Evolutionary conservation across 2,329 filamentous ascomycete species (phyloP).

Genomic region (Penicillium janthinellum): DNA sequence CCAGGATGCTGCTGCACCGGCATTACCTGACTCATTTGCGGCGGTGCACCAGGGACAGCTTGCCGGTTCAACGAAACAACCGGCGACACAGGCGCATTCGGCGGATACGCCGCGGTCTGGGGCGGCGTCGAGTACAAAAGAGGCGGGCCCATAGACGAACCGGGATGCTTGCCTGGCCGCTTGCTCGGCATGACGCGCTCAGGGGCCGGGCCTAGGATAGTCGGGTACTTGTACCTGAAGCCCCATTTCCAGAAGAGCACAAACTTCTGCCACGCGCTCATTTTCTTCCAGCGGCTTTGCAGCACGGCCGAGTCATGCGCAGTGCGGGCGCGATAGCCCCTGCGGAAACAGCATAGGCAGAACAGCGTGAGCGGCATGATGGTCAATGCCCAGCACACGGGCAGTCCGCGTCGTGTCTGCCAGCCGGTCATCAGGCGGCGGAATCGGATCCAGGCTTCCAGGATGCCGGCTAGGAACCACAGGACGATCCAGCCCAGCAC

Average conservation of each 20-base stretch:
- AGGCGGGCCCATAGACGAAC: constrained; percentile 9
- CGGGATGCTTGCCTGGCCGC: constrained; percentile 21
- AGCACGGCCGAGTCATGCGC: constrained; percentile 30
- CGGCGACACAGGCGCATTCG: background rate
- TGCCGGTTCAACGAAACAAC: constrained; percentile 2
- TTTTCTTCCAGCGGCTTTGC: constrained; percentile 29
- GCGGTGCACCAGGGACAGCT: background rate
- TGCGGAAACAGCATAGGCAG: constrained; percentile 29
- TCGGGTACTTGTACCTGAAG: constrained; percentile 34
- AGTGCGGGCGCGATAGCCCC: constrained; percentile 33
- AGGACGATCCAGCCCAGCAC: constrained; percentile 32
- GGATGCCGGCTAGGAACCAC: constrained; percentile 30
- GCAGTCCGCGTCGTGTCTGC: constrained; percentile 37
- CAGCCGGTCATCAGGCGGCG: constrained; percentile 38
- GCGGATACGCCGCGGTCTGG: background rate
- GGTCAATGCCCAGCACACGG: constrained; percentile 32
- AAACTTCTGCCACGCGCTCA: constrained; percentile 29
- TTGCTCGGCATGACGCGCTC: constrained; percentile 24
- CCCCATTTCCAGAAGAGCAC: constrained; percentile 34
- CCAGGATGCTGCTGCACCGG: background rate
- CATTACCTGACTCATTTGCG: constrained; percentile 9
- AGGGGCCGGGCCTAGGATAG: constrained; percentile 32
- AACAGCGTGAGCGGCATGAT: constrained; percentile 26
- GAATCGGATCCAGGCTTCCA: constrained; percentile 36
- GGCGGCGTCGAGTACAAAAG: constrained; percentile 14